Percentiles rank a stretch among this genome's conserved stretches.
Conservation (phyloP, 345 rosid species). For the Dipteronia sinensis region DNA sequence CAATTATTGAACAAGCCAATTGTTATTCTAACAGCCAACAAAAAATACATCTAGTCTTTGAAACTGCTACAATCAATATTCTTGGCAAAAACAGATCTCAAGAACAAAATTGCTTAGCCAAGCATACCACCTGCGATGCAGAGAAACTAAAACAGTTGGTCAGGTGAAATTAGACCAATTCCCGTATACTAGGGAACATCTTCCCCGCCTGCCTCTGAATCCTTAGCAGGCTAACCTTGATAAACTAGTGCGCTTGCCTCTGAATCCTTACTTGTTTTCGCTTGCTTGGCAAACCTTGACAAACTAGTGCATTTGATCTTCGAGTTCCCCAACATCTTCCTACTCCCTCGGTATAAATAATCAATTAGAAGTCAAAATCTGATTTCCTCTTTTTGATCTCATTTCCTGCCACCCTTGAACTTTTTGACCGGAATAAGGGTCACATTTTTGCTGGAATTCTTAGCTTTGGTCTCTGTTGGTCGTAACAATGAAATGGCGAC, state of each 20-base stretch:
- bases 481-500: constrained; percentile 62
- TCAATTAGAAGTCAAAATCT: background rate
- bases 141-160: background rate
- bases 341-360: background rate
- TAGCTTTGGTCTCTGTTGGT: constrained; percentile 54
- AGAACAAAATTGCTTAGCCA: constrained; percentile 18
- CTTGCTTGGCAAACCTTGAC: background rate
- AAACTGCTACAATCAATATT: constrained; percentile 1
- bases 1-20: background rate
- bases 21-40: background rate
- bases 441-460: constrained; percentile 62
- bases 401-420: constrained; percentile 46
- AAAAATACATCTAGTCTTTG: background rate
- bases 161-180: background rate
- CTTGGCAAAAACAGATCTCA: background rate
- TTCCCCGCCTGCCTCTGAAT: background rate
- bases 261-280: background rate
- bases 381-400: background rate
- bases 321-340: background rate
- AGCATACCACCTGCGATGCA: background rate
- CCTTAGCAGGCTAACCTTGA: background rate
- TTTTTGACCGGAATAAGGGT: constrained; percentile 75
- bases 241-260: background rate
- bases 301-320: background rate
- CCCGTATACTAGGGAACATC: background rate